Conservation (phyloP, 441 rosid species). For the Daphne laureola region DNA sequence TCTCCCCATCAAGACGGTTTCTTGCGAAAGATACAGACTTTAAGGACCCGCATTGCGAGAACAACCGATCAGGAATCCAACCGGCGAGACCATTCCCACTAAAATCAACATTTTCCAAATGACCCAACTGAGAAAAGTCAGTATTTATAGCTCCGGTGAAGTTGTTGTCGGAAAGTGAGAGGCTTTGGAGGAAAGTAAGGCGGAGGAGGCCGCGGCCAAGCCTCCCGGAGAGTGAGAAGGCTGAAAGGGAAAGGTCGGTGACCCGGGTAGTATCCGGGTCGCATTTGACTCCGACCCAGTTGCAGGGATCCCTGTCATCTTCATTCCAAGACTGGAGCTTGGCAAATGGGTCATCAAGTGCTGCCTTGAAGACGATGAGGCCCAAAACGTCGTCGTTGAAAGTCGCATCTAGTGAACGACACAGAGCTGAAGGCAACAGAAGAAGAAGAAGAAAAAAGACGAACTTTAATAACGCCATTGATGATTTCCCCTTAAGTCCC, state of each 20-base stretch:
- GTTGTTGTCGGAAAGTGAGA: slow-evolving; percentile 55
- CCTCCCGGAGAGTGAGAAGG: slow-evolving; percentile 71
- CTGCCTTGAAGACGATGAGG: slow-evolving; percentile 73
- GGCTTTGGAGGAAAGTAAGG: slow-evolving; percentile 49
- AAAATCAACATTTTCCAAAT: slow-evolving; percentile 54
- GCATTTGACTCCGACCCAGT: slow-evolving; percentile 66
- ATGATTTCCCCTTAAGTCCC: not conserved
- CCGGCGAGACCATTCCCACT: slow-evolving; percentile 61
- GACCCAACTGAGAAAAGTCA: slow-evolving; percentile 35
- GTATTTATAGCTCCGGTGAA: slow-evolving; percentile 63
- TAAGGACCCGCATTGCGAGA: slow-evolving; percentile 70
- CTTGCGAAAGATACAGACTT: slow-evolving; percentile 54
- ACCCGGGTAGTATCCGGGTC: slow-evolving; percentile 49
- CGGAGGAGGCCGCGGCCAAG: slow-evolving; percentile 65
- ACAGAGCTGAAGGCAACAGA: slow-evolving; percentile 10
- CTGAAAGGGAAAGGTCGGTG: slow-evolving; percentile 50
- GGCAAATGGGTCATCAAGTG: slow-evolving; percentile 52
- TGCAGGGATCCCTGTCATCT: slow-evolving; percentile 56
- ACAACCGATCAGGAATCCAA: slow-evolving; percentile 56
- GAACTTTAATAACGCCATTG: slow-evolving; percentile 17
- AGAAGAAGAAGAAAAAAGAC: slow-evolving; percentile 21
- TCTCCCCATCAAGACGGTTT: slow-evolving; percentile 50
- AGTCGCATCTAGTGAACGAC: slow-evolving; percentile 32
- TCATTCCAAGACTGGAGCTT: slow-evolving; percentile 70
- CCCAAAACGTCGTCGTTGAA: slow-evolving; percentile 84